phyloP scores from a whole-genome alignment of 1,139 yeast species.

The Geotrichum phurueaensis region DNA sequence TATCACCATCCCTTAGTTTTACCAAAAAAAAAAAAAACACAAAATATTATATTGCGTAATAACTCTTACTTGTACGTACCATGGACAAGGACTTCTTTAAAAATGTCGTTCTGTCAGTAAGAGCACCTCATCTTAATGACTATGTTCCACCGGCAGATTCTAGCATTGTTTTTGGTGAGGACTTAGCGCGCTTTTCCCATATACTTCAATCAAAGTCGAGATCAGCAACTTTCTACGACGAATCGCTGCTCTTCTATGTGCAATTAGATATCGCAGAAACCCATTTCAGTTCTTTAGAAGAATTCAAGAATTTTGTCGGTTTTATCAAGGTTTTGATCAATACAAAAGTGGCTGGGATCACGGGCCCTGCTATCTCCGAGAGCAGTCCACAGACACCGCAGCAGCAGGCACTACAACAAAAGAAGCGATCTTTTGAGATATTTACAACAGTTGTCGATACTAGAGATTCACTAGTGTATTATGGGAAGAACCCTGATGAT shows the following conservation, averaged over 20 bases:
- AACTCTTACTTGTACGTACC: not conserved
- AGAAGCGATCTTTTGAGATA: conserved; percentile 15
- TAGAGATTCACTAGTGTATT: conserved; percentile 1
- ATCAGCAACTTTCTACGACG: conserved; percentile 16
- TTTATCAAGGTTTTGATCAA: conserved; percentile 11
- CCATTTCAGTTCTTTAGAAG: conserved; percentile 1
- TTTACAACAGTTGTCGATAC: conserved; percentile 13
- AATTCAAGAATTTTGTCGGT: conserved; percentile 7
- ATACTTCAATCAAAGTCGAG: conserved; percentile 7
- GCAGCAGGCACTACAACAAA: not conserved
- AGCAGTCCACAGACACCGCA: not conserved
- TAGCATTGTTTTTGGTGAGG: not conserved
- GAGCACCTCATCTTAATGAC: conserved; percentile 12
- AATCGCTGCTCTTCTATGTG: conserved; percentile 14
- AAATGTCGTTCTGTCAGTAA: conserved; percentile 9
- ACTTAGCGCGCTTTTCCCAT: not conserved
- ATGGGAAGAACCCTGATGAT: conserved; percentile 4
- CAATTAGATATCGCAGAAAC: conserved; percentile 9
- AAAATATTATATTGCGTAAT: not conserved
- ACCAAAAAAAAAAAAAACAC: not conserved
- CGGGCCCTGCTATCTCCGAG: not conserved
- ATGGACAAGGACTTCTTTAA: conserved; percentile 14
- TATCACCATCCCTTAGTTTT: not conserved
- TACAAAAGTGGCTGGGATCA: conserved; percentile 14
- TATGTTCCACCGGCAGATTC: not conserved